Percentiles rank a stretch among this genome's conserved stretches.
Evolutionary conservation across 2,329 filamentous ascomycete species (phyloP).

Genomic region (Venturia oleaginea): DNA sequence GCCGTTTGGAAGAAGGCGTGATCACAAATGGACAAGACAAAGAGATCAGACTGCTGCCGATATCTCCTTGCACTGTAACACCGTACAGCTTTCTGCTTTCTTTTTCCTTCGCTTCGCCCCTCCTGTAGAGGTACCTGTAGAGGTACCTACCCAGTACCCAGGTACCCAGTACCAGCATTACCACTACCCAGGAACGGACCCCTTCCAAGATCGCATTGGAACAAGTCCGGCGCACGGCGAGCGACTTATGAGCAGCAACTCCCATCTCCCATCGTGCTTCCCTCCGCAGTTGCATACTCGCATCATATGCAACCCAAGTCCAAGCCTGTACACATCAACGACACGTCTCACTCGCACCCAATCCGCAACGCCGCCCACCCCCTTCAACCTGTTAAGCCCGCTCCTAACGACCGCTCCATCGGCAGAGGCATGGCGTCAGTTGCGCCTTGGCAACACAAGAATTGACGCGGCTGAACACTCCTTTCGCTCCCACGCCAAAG

Average conservation of each 20-base stretch:
- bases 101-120: too few species aligned
- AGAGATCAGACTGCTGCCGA: too few species aligned
- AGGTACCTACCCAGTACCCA: too few species aligned
- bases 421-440: conserved; percentile 3
- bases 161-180: too few species aligned
- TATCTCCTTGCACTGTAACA: too few species aligned
- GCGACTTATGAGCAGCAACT: too few species aligned
- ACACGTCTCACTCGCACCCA: neutral
- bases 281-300: neutral
- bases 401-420: neutral
- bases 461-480: conserved; percentile 2
- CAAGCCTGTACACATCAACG: too few species aligned
- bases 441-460: conserved; percentile 1
- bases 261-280: neutral
- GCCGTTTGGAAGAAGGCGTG: too few species aligned
- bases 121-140: too few species aligned
- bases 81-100: too few species aligned
- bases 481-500: neutral
- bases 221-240: neutral
- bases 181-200: too few species aligned
- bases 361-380: neutral
- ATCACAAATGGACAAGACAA: too few species aligned
- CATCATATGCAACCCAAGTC: neutral
- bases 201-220: neutral
- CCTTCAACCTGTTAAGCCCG: neutral